Conservation (phyloP, 345 rosid species). For the Excoecaria cochinchinensis region DNA sequence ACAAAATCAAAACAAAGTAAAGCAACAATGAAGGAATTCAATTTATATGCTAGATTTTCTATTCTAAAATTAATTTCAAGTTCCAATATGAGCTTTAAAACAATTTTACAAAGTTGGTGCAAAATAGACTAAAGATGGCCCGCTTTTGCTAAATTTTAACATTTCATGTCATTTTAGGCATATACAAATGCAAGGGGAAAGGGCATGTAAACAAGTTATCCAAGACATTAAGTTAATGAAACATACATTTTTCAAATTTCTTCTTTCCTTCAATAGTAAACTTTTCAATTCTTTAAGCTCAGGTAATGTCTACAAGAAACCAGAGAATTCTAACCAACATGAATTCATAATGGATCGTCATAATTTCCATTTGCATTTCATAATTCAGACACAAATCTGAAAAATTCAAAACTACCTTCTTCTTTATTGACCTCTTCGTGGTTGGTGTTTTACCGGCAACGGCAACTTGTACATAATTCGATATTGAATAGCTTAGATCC, state of each 20-base stretch:
- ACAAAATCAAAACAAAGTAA: not conserved
- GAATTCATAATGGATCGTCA: too few species aligned
- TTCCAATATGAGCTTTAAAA: not conserved
- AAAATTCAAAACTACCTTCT: constrained; percentile 2
- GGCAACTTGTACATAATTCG: constrained; percentile 28
- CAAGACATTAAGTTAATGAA: not conserved
- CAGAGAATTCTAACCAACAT: too few species aligned
- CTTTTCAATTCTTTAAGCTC: constrained; percentile 71
- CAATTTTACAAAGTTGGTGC: not conserved
- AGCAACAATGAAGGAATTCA: not conserved
- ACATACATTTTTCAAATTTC: constrained; percentile 48
- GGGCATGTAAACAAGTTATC: not conserved
- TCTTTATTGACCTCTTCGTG: constrained; percentile 64
- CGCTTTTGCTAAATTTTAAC: not conserved
- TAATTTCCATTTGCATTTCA: too few species aligned
- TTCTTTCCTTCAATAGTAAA: constrained; percentile 58
- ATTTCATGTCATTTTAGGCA: not conserved
- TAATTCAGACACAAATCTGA: too few species aligned
- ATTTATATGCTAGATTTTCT: not conserved
- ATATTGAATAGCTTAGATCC: not conserved
- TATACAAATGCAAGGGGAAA: not conserved
- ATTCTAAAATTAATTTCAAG: not conserved
- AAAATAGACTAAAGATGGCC: not conserved
- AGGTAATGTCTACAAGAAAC: constrained; percentile 57
- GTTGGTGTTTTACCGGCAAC: constrained; percentile 34